Evolutionary conservation across 805 yeast species (phyloP), one percentile per base, ranked within the genome.

Genomic region (Candida lessepsii): DNA sequence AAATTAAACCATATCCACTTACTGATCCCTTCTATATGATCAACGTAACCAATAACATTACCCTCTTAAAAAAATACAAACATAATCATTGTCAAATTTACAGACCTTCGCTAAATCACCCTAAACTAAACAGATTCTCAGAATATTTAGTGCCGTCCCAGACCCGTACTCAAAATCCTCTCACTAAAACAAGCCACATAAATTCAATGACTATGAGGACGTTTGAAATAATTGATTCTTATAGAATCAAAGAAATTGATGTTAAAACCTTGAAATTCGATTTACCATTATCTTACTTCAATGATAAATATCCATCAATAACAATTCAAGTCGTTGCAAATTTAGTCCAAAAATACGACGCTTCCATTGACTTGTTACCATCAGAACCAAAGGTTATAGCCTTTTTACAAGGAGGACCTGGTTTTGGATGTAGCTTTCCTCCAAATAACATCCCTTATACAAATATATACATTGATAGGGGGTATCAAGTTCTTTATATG

Each of bases 361-460:
- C 48, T 17, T 35, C 29, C 21, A 18, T 33, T 10, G 44, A 50
- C 16, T 20, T 45, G 1, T 53, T 67, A 37, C 68, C 71, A 2
- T 34, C 46, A 4, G 50, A 50, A 11, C 54, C 66, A 1, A 70
- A 71, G 45, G 46, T 71, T 3, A 54, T 73, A 7, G 58, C 68
- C 15, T 76, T 60, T 44, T 49, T 76, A 27, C 79, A 75, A 52
- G 81, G 81, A 8, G 81, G 81, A 0, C 81, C 81, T 0, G 81
- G 81, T 1, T 73, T 68, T 40, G 71, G 72, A 2, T 60, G 76
- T 33, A 46, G 56, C 6, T 64, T 65, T 3, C 75, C 76, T 2
- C 47, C 58, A 16, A 42, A 66, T 5, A 60, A 62, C 35, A 49
- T 64, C 1, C 14, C 28, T 4, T 44, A 44, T 14, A 25, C 42